These are phyloP conservation scores for Copromyces sp. DNA, from an alignment of 495 filamentous ascomycete genomes.

Conservation along the genomic window DNA sequence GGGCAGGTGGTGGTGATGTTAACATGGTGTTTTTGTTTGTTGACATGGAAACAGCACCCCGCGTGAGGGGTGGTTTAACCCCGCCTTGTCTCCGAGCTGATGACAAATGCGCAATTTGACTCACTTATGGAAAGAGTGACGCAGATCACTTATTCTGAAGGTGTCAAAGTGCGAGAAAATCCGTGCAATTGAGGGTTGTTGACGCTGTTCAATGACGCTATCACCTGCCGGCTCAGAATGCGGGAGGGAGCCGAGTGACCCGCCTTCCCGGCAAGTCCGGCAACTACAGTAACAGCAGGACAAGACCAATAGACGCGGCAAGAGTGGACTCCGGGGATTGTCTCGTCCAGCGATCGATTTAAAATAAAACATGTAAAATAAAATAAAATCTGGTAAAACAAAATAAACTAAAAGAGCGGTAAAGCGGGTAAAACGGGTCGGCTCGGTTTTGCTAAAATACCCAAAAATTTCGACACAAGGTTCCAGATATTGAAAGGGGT, in stretches of 20 bases:
- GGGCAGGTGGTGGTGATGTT: background rate
- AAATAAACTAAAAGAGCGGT: too few relatives aligned
- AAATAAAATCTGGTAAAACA: too few relatives aligned
- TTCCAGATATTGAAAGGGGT: too few relatives aligned
- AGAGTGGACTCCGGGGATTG: background rate
- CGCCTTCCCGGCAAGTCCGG: background rate
- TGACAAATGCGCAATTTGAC: background rate
- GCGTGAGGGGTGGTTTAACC: background rate
- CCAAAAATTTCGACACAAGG: too few relatives aligned
- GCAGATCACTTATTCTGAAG: background rate
- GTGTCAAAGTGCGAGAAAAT: background rate
- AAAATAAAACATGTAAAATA: too few relatives aligned
- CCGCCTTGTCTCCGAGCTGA: background rate
- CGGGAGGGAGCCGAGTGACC: background rate
- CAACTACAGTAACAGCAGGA: background rate
- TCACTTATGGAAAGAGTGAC: background rate
- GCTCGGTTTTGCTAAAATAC: too few relatives aligned
- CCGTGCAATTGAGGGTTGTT: too few relatives aligned
- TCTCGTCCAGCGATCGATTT: too few relatives aligned
- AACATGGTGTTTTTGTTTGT: background rate
- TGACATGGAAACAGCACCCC: background rate
- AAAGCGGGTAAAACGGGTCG: too few relatives aligned
- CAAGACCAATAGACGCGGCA: background rate
- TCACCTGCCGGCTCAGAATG: background rate
- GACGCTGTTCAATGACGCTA: background rate